Evolutionary conservation across 73 alveolate species (phyloP), one percentile per base, ranked within the genome.

Genomic region (Durusdinium trenchii): DNA sequence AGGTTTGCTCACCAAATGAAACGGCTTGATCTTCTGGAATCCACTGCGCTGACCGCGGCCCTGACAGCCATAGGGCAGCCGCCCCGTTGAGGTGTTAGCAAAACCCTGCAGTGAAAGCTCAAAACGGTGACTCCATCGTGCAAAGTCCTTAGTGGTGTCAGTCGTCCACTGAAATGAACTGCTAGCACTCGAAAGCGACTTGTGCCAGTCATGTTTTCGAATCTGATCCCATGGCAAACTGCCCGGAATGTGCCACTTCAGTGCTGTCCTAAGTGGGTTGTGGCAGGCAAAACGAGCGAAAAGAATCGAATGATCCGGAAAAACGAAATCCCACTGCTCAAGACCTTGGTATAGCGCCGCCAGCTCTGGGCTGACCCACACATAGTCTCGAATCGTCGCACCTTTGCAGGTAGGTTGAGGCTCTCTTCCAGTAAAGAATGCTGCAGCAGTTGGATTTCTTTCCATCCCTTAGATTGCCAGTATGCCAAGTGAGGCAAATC

Each of bases 241-340:
- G 69, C 32, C 6, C 16, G 90, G 90, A 9, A 18, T 28, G 28
- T 62, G 67, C 90, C 90, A 79, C 30, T 12, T 46, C 47, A 46
- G 5, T 6, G 64, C 20, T 12, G 64, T 9, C 64, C 20, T 28
- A 23, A 0, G 9, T 4, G 90, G 47, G 16, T 16, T 26, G 46
- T 2, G n/a, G 45, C 26, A 6, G 3, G 69, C 46, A 26, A 79
- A 46, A 7, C 67, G 43, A 43, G 32, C 43, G 32, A 3, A 6
- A 16, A 79, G 45, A 47, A 12, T 43, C 45, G 90, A 45, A 30
- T 79, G 90, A 47, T 79, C 90, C 20, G 90, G 90, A 30, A 79
- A 79, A 23, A 43, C 47, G 7, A 3, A 1, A 2, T 23, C 69
- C 1, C 1, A 26, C 12, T 46, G 69, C 10, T 38, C 46, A 16